Percentiles rank a stretch among this genome's conserved stretches.
These are phyloP conservation scores for Fusarium tuaranense DNA, from an alignment of 2,329 filamentous ascomycete species.

Conservation along the genomic window DNA sequence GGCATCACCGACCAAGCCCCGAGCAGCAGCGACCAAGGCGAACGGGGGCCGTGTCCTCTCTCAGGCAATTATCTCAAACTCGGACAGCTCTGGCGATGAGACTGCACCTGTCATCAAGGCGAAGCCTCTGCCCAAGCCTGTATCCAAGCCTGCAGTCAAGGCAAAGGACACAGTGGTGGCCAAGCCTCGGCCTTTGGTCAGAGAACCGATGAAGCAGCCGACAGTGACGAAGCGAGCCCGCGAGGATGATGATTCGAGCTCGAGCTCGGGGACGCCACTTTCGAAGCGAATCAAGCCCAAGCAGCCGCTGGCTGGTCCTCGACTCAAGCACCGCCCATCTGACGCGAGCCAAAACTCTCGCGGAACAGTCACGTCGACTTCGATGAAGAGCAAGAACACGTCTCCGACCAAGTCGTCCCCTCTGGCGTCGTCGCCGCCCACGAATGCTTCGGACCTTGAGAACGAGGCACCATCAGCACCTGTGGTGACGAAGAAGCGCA, in stretches of 20 bases:
- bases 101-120: constrained; percentile 53
- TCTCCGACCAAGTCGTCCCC: constrained; percentile 74
- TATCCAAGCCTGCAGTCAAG: constrained; percentile 39
- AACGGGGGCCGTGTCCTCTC: constrained; percentile 63
- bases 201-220: constrained; percentile 50
- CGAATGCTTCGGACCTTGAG: constrained; percentile 73
- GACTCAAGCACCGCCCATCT: constrained; percentile 59
- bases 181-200: constrained; percentile 43
- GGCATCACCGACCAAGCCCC: constrained; percentile 57
- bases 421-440: constrained; percentile 73
- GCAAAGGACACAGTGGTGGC: constrained; percentile 49
- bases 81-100: constrained; percentile 65
- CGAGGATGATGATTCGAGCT: constrained; percentile 67
- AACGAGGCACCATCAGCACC: constrained; percentile 49
- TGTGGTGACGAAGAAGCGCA: constrained; percentile 58
- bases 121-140: constrained; percentile 28
- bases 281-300: constrained; percentile 68
- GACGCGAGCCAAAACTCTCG: constrained; percentile 63
- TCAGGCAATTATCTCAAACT: constrained; percentile 67
- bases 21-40: constrained; percentile 45
- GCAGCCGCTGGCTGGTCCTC: constrained; percentile 50
- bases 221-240: constrained; percentile 62
- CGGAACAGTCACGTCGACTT: constrained; percentile 51
- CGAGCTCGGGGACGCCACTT: constrained; percentile 69
- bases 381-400: constrained; percentile 63